Conservation (phyloP, 2,329 filamentous ascomycete species). For the Pseudogymnoascus sp. region DNA sequence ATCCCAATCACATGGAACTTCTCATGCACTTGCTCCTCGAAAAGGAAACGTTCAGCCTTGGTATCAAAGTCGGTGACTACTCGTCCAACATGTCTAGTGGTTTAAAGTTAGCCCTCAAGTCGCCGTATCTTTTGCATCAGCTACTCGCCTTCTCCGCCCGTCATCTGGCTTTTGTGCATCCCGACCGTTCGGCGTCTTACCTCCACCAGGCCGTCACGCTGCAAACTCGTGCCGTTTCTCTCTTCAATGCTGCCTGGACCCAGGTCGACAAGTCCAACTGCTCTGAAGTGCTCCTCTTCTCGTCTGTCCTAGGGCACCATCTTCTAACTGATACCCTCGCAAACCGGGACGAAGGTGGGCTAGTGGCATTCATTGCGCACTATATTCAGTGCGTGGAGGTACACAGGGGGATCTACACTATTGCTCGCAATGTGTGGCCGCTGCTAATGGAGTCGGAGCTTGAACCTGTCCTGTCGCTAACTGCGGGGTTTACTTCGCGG, state of each 20-base stretch:
- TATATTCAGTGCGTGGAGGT: conserved; percentile 27
- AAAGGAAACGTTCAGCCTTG: conserved; percentile 24
- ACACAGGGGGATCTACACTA: conserved; percentile 19
- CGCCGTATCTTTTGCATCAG: conserved; percentile 32
- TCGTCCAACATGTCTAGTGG: conserved; percentile 18
- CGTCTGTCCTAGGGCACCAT: conserved; percentile 30
- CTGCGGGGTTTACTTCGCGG: conserved; percentile 15
- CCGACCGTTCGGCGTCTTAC: conserved; percentile 21
- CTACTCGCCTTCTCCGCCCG: conserved; percentile 32
- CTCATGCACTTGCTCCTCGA: conserved; percentile 27
- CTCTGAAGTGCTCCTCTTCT: conserved; percentile 30
- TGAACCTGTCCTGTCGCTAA: conserved; percentile 21
- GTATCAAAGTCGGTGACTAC: conserved; percentile 19
- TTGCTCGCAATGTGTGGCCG: conserved; percentile 22
- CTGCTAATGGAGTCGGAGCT: conserved; percentile 25
- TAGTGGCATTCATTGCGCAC: conserved; percentile 26
- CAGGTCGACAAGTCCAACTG: conserved; percentile 27
- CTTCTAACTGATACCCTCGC: conserved; percentile 30
- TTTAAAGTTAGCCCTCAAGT: conserved; percentile 22
- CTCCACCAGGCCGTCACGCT: conserved; percentile 24
- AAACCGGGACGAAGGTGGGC: conserved; percentile 17
- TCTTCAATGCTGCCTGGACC: conserved; percentile 25
- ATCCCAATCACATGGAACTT: conserved; percentile 31
- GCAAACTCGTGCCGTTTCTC: conserved; percentile 26
- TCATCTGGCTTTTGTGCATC: conserved; percentile 28